phyloP scores from a whole-genome alignment of 2,329 filamentous ascomycete species.

The Botryotinia narcissicola region DNA sequence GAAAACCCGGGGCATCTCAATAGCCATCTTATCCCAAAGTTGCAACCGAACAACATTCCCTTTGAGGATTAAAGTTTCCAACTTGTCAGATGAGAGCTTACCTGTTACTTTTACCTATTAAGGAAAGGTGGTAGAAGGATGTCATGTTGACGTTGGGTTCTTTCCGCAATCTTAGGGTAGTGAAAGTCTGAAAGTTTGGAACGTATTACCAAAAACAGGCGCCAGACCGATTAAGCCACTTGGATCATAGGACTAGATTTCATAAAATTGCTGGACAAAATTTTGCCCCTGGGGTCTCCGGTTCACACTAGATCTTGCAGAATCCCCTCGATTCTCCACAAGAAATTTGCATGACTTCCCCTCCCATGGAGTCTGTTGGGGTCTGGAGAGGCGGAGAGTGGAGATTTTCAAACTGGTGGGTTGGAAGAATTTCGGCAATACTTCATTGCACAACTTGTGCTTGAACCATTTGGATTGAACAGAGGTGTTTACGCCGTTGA shows the following conservation, averaged over 20 bases:
- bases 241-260: background rate
- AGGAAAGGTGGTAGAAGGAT: constrained; percentile 13
- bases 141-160: background rate
- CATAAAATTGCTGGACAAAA: background rate
- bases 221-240: background rate
- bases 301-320: background rate
- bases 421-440: constrained; percentile 8
- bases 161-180: background rate
- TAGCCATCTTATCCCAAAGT: background rate
- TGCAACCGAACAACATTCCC: constrained; percentile 1
- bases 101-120: constrained; percentile 3
- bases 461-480: background rate
- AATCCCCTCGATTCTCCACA: constrained; percentile 8
- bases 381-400: constrained; percentile 16
- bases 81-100: background rate
- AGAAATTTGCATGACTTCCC: constrained; percentile 1
- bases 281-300: constrained; percentile 7
- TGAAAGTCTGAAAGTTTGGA: background rate
- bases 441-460: constrained; percentile 1
- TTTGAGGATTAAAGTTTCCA: background rate
- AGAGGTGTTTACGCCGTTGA: background rate
- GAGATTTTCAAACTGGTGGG: background rate
- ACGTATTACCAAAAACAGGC: background rate
- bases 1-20: background rate
- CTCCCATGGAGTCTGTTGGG: constrained; percentile 10